Evolutionary conservation across 2,329 filamentous ascomycete species (phyloP).

Genomic region (Nemania abortiva): DNA sequence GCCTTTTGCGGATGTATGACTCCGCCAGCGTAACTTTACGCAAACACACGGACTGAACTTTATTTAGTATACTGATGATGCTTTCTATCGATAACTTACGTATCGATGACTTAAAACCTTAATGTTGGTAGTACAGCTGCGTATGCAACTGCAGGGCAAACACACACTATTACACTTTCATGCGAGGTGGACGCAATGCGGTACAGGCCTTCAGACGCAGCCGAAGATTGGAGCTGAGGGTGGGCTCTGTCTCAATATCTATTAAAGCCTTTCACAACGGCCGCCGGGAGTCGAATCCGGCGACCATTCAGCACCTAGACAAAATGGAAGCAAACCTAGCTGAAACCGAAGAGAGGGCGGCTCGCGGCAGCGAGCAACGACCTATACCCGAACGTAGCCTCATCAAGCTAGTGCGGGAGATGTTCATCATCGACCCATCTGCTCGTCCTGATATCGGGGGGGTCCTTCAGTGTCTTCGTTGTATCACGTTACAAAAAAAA

Average conservation of each 20-base stretch:
- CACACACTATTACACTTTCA: constrained; percentile 24
- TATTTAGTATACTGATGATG: no score
- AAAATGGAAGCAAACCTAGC: neutral
- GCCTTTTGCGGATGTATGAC: no score
- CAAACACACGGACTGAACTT: no score
- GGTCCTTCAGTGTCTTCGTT: neutral
- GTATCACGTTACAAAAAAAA: constrained; percentile 10
- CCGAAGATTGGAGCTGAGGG: neutral
- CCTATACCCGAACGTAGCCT: constrained; percentile 7
- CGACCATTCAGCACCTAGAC: neutral
- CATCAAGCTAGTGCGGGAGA: constrained; percentile 9
- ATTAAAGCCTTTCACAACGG: constrained; percentile 10
- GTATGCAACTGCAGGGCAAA: no score
- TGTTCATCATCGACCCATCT: neutral
- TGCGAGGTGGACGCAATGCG: constrained; percentile 10
- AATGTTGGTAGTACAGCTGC: no score
- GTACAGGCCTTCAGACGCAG: constrained; percentile 11
- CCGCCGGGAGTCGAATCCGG: neutral
- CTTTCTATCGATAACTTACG: no score
- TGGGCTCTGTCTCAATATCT: neutral
- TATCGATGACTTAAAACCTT: no score
- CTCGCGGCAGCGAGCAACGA: neutral
- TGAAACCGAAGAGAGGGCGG: no score
- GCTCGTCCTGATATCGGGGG: neutral
- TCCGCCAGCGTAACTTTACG: no score